A percentile compares a stretch with the other conserved stretches of the same genome.
These are phyloP conservation scores for Lyophyllum semitale DNA, from an alignment of 768 basidiomycete genomes.

Conservation along the genomic window DNA sequence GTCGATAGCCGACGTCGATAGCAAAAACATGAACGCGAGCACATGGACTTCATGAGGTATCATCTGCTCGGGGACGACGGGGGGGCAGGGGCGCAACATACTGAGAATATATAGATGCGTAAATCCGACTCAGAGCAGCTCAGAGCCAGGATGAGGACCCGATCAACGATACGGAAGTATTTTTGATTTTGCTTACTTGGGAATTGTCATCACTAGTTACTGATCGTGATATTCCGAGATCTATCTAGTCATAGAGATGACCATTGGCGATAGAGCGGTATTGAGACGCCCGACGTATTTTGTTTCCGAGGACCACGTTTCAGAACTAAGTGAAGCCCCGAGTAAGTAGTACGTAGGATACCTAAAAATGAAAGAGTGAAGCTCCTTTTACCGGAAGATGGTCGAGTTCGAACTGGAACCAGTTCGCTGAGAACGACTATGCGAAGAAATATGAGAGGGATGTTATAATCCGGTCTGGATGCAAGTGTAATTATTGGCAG, in stretches of 20 bases:
- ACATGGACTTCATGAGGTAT: conserved; percentile 1
- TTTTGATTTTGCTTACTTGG: neutral
- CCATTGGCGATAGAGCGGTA: neutral
- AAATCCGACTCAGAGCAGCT: too few relatives aligned
- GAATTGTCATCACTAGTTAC: too few relatives aligned
- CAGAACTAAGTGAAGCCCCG: neutral
- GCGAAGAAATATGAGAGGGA: neutral
- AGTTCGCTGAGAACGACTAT: neutral
- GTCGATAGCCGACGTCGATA: neutral
- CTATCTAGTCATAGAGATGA: neutral
- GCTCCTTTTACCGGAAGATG: neutral
- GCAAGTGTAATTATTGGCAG: neutral
- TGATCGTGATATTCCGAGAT: neutral
- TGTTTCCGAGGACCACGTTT: neutral
- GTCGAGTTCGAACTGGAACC: neutral
- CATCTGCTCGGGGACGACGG: neutral
- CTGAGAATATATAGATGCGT: neutral
- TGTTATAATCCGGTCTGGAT: too few relatives aligned
- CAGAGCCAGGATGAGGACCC: neutral
- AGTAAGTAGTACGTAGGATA: too few relatives aligned
- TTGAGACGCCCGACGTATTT: neutral
- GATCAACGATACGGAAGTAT: neutral
- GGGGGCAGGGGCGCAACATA: conserved; percentile 1
- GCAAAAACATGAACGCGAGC: neutral
- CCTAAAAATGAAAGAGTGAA: neutral